These are phyloP conservation scores for Starmerella stellata DNA, from an alignment of 805 yeast genomes.

Conservation along the genomic window DNA sequence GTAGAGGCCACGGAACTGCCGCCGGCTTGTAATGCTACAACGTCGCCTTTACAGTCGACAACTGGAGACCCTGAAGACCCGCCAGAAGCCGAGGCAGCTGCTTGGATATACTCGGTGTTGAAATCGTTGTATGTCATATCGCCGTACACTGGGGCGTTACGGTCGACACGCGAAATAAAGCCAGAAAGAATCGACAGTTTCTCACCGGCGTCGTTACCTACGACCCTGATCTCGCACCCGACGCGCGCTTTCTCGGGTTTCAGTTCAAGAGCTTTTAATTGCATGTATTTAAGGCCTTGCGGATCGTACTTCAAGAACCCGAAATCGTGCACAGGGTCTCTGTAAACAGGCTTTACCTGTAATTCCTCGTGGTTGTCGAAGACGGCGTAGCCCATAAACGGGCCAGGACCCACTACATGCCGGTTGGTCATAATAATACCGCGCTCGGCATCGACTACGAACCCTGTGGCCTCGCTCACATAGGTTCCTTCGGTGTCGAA, in stretches of 20 bases:
- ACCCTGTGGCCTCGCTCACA: slow-evolving; percentile 80
- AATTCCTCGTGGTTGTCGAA: slow-evolving; percentile 92
- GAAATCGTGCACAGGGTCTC: slow-evolving; percentile 92
- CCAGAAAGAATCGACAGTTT: slow-evolving; percentile 78
- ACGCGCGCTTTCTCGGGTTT: slow-evolving; percentile 71
- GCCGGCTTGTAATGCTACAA: slow-evolving; percentile 87
- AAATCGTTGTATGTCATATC: slow-evolving; percentile 75
- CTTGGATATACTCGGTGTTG: slow-evolving; percentile 86
- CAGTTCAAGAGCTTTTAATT: slow-evolving; percentile 44
- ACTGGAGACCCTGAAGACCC: slow-evolving; percentile 95
- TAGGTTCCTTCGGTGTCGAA: slow-evolving; percentile 73
- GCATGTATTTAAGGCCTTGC: slow-evolving; percentile 49
- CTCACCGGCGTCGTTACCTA: slow-evolving; percentile 94
- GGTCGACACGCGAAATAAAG: slow-evolving; percentile 61
- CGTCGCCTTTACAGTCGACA: slow-evolving; percentile 72
- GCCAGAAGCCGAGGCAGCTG: slow-evolving; percentile 90
- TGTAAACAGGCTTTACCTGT: slow-evolving; percentile 63
- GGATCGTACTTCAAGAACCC: slow-evolving; percentile 77
- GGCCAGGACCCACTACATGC: slow-evolving; percentile 92
- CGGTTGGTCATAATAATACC: slow-evolving; percentile 83
- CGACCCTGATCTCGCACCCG: slow-evolving; percentile 86
- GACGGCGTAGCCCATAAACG: slow-evolving; percentile 77
- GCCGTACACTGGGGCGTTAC: slow-evolving; percentile 92
- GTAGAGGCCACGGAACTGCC: slow-evolving; percentile 84
- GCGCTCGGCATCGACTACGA: slow-evolving; percentile 64